Conservation (phyloP, 768 basidiomycete genomes). For the Leccinellum albellum region DNA sequence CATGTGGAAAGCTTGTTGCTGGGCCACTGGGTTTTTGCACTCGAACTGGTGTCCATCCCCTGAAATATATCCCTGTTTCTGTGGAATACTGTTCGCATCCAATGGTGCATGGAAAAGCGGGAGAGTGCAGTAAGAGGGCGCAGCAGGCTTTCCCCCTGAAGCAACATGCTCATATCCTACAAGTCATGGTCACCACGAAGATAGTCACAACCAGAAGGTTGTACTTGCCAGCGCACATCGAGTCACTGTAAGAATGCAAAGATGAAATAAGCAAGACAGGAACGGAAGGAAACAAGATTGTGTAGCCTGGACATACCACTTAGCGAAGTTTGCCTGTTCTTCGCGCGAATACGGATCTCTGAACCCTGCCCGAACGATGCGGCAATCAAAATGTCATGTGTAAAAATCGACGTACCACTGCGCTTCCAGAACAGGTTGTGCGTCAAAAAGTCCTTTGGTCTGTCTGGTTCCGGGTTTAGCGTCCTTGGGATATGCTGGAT, state of each 20-base stretch:
- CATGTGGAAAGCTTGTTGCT: slow-evolving; percentile 57
- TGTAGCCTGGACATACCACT: slow-evolving; percentile 40
- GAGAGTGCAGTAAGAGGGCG: slow-evolving; percentile 51
- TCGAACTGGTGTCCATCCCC: slow-evolving; percentile 52
- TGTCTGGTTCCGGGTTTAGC: slow-evolving; percentile 43
- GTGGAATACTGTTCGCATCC: slow-evolving; percentile 18
- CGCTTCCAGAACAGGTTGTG: slow-evolving; percentile 56
- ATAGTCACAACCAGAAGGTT: neutral
- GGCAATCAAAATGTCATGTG: neutral
- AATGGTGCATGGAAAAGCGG: slow-evolving; percentile 49
- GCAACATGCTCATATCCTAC: slow-evolving; percentile 50
- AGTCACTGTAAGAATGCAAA: slow-evolving; percentile 35
- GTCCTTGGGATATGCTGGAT: slow-evolving; percentile 40
- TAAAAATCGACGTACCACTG: slow-evolving; percentile 36
- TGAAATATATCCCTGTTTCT: slow-evolving; percentile 45
- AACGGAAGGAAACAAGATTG: too few species aligned
- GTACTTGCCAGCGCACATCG: slow-evolving; percentile 46
- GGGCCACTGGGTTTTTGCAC: slow-evolving; percentile 48
- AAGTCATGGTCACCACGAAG: neutral
- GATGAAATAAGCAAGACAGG: neutral
- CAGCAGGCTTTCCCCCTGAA: slow-evolving; percentile 34
- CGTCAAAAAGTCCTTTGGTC: slow-evolving; percentile 52
- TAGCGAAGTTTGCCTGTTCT: slow-evolving; percentile 48
- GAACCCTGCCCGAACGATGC: slow-evolving; percentile 40
- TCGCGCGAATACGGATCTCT: slow-evolving; percentile 61